Evolutionary conservation across 306 rosid genomes (phyloP).

Genomic region (Corylus avellana): DNA sequence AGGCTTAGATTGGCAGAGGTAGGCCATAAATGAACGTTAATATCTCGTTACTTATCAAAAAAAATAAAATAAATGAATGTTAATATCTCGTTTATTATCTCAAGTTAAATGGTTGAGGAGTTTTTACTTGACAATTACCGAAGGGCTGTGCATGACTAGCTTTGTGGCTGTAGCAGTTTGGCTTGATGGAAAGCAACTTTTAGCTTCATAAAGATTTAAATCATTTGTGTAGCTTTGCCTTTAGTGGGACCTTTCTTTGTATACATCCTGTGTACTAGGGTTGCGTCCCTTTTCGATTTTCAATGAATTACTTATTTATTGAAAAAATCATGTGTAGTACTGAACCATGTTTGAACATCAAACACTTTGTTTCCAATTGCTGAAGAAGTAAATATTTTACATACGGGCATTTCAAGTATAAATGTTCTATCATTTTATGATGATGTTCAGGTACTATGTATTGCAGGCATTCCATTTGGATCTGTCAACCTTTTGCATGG

Average conservation of each 20-base stretch:
- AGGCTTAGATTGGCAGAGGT: neutral
- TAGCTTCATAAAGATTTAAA: neutral
- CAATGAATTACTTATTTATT: no score
- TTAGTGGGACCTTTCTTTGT: neutral
- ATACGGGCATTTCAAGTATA: neutral
- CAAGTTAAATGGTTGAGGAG: neutral
- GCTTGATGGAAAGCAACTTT: slow-evolving; percentile 25
- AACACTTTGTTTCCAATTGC: slow-evolving; percentile 8
- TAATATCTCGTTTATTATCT: neutral
- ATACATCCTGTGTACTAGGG: no score
- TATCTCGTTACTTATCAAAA: neutral
- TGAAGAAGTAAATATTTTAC: neutral
- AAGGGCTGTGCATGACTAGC: neutral
- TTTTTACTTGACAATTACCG: neutral
- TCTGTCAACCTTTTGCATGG: slow-evolving; percentile 93
- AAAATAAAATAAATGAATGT: neutral
- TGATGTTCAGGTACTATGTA: slow-evolving; percentile 14
- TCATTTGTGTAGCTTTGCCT: neutral
- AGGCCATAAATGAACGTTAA: neutral
- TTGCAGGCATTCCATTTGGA: slow-evolving; percentile 97
- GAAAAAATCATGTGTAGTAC: neutral
- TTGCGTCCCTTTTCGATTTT: no score
- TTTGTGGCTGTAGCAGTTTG: slow-evolving; percentile 21
- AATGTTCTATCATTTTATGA: slow-evolving; percentile 24
- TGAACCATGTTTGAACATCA: slow-evolving; percentile 1